These are phyloP conservation scores for Claviceps arundinis DNA, from an alignment of 2,329 filamentous ascomycete species.

Conservation along the genomic window DNA sequence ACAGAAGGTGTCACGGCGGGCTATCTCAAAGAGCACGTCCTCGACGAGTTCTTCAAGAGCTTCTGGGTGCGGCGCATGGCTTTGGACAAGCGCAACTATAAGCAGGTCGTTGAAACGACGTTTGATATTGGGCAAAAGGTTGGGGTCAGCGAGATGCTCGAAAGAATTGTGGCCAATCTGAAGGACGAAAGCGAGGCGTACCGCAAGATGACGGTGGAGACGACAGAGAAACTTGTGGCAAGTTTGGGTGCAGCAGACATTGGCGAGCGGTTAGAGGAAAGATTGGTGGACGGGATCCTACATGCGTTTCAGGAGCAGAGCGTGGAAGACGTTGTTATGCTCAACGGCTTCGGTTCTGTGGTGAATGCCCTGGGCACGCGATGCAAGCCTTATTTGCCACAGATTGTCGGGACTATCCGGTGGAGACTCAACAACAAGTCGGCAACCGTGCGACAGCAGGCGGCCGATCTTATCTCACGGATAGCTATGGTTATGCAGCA, in stretches of 20 bases:
- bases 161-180: conserved; percentile 84
- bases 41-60: conserved; percentile 95
- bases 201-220: conserved; percentile 98
- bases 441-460: conserved; percentile 89
- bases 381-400: conserved; percentile 91
- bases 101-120: conserved; percentile 95
- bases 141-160: conserved; percentile 88
- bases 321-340: conserved; percentile 87
- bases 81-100: conserved; percentile 91
- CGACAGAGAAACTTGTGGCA: conserved; percentile 89
- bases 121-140: conserved; percentile 96
- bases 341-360: conserved; percentile 95
- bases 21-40: conserved; percentile 88
- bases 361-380: conserved; percentile 88
- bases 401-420: conserved; percentile 93
- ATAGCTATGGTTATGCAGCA: conserved; percentile 99
- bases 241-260: conserved; percentile 90
- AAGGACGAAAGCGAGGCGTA: conserved; percentile 98
- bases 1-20: conserved; percentile 90
- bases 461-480: conserved; percentile 88
- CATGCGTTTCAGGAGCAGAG: conserved; percentile 97
- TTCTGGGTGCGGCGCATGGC: conserved; percentile 98
- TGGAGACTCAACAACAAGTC: conserved; percentile 98
- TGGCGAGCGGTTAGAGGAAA: conserved; percentile 80
- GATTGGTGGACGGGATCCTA: conserved; percentile 87